Conservation (phyloP, 1,284 basidiomycete species). For the Apiotrichum veenhuisii region DNA sequence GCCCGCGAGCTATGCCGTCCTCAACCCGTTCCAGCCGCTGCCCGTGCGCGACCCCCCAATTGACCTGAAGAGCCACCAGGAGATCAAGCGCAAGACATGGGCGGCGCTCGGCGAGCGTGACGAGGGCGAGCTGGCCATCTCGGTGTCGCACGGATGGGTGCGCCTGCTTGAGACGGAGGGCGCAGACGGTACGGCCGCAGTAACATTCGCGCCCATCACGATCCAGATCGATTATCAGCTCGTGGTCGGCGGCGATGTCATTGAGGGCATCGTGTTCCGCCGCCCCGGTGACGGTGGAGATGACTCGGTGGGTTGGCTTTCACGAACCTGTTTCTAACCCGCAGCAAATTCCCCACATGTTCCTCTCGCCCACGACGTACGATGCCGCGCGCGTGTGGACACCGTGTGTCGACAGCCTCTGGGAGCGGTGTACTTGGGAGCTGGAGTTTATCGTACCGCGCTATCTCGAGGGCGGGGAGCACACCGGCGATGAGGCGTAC, state of each 20-base stretch:
- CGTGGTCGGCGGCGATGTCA: constrained; percentile 32
- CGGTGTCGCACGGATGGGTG: constrained; percentile 77
- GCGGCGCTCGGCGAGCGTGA: constrained; percentile 83
- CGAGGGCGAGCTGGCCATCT: constrained; percentile 89
- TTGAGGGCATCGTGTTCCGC: constrained; percentile 46
- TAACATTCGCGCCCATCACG: constrained; percentile 39
- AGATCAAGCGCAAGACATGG: constrained; percentile 88
- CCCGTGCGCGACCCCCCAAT: constrained; percentile 47
- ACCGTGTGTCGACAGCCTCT: constrained; percentile 89
- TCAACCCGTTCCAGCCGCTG: constrained; percentile 54
- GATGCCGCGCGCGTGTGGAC: constrained; percentile 95
- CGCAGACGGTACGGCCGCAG: constrained; percentile 24
- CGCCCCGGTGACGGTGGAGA: constrained; percentile 40
- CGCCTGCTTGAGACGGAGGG: constrained; percentile 33
- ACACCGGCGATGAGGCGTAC: constrained; percentile 52
- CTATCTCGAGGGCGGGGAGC: constrained; percentile 64
- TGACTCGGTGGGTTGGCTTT: constrained; percentile 60
- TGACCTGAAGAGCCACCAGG: constrained; percentile 86
- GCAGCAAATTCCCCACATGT: constrained; percentile 87
- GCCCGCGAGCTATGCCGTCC: constrained; percentile 64
- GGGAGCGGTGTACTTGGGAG: constrained; percentile 98
- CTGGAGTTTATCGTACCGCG: constrained; percentile 93
- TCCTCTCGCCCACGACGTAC: constrained; percentile 80
- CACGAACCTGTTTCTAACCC: neutral
- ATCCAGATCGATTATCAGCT: constrained; percentile 48